phyloP scores from a whole-genome alignment of 2,329 filamentous ascomycete genomes.

The Claviceps sp. region DNA sequence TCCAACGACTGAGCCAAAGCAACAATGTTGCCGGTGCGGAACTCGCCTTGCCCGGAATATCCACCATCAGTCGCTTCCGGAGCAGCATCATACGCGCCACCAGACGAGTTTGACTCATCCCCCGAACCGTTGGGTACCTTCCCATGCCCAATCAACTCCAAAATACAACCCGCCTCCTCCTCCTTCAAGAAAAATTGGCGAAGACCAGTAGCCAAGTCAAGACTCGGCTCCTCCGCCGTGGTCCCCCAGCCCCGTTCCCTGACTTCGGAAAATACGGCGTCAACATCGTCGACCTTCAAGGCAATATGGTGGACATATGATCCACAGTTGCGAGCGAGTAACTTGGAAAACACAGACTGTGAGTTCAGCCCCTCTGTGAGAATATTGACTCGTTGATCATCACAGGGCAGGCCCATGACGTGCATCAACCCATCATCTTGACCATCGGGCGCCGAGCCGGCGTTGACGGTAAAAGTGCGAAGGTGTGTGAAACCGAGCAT shows the following conservation, averaged over 20 bases:
- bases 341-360: background rate
- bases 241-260: background rate
- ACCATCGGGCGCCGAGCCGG: background rate
- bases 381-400: background rate
- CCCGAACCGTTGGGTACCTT: background rate
- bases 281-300: background rate
- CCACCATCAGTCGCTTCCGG: background rate
- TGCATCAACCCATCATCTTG: background rate
- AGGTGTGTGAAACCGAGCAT: background rate
- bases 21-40: background rate
- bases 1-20: background rate
- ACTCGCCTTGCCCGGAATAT: background rate
- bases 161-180: background rate
- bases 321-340: background rate
- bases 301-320: background rate
- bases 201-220: background rate
- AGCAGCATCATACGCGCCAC: background rate
- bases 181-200: background rate
- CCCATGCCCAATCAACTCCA: slow-evolving; percentile 9
- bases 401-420: background rate
- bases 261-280: background rate
- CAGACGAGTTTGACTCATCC: background rate
- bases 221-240: background rate
- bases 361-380: background rate
- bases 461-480: background rate